Evolutionary conservation across 257 asterid species (phyloP), one percentile per base, ranked within the genome.

Genomic region (Solanum virginianum): DNA sequence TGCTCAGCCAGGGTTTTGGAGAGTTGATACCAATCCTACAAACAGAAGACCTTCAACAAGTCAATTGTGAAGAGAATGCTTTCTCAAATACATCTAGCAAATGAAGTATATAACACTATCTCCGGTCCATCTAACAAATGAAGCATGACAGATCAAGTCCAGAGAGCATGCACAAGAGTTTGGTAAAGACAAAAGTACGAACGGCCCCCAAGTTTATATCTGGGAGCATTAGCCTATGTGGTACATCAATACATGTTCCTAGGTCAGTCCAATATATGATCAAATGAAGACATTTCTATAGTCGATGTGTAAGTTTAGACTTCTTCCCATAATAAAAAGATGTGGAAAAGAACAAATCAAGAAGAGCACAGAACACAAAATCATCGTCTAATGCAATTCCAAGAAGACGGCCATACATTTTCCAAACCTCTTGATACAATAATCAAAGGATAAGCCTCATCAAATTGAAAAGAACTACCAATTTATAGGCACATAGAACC

Each of bases 1-100:
- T 84, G 87, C 91, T 94, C 96, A 13, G 98, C 98, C 89, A 94
- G 89, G 3, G 92, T 89, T 57, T 94, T 94, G 9, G 95, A 39
- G 54, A 70, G 53, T 39, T 70, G 53, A 70, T 70, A 70, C 80
- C 80, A 70, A 0, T 41, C 54, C 80, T 70, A 29, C 80, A 70
- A 39, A 70, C 80, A 70, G 11, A 70, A 70, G 16, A 41, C 17
- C 80, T 39, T 70, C 80, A 39, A n/a, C 24, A 41, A 41, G 80
- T 29, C 29, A 18, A 41, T 24, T 22, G 26, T 77, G 63, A 77
- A 77, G 63, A 77, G 45, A 77, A 26, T 77, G 63, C 47, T 45
- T 45, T 74, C 36, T n/a, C 57, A 74, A 45, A 45, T n/a, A 7
- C 81, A 22, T 51, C n/a, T 75, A 75, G 43, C 43, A 47, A n/a